Base-by-base conservation (phyloP, 495 filamentous ascomycete genomes). In the Clohesyomyces aquaticus region DNA sequence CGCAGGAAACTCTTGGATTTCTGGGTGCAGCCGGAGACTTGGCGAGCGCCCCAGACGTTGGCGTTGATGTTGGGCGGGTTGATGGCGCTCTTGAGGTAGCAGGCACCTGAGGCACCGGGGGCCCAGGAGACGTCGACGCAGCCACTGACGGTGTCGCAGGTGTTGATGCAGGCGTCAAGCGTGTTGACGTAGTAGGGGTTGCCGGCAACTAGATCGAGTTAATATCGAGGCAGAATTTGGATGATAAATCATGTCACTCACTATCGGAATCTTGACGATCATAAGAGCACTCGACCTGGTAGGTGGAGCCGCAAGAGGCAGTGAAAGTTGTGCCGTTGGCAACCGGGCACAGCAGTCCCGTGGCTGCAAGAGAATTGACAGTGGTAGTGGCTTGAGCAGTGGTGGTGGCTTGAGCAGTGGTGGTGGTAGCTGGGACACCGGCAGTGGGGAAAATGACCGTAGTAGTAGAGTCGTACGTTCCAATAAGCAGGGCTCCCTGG, bases 201-300 rank as follows among this genome's bases (percentile, higher is more conserved):
- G 14, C 14, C 32, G 14, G 14, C 6, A 6, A 38, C 32, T 38
- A n/a, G n/a, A n/a, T n/a, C n/a, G n/a, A n/a, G n/a, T n/a, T n/a
- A n/a, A n/a, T n/a, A n/a, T n/a, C n/a, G n/a, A n/a, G n/a, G n/a
- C n/a, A n/a, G n/a, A 25, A 25, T 10, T 23, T 25, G 19, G 23
- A 41, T 22, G 53, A 11, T n/a, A n/a, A n/a, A n/a, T n/a, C n/a
- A n/a, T n/a, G n/a, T n/a, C 19, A 38, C 38, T 23, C 45, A 47
- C 32, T 22, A 23, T 56, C 53, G 19, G 4, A 6, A 28, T 56
- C 53, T 9, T 6, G 14, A 18, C 53, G 53, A 28, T 56, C 53
- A n/a, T 49, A 38, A 43, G 48, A 43, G 53, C 53, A 56, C 28
- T 56, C 53, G 11, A 56, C 53, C 4, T 14, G 12, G 53, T 53